Evolutionary conservation across 805 yeast species (phyloP).

Genomic region (Wickerhamomyces pijperi): DNA sequence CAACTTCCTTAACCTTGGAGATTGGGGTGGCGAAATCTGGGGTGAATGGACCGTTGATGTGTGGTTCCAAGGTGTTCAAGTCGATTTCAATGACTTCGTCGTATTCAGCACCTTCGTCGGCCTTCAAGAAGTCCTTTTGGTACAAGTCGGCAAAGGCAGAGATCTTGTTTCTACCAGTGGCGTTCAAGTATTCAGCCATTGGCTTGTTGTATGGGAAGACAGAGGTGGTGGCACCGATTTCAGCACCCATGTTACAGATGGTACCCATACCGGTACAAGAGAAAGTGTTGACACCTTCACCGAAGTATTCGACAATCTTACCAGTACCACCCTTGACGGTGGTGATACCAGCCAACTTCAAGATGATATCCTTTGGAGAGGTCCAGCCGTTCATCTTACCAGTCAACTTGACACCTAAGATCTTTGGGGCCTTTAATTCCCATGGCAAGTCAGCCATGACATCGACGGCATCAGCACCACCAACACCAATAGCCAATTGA

Average conservation of each 20-base stretch:
- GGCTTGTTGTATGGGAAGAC: slow-evolving; percentile 93
- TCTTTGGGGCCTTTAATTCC: slow-evolving; percentile 97
- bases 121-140: slow-evolving; percentile 55
- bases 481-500: slow-evolving; percentile 96
- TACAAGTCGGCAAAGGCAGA: slow-evolving; percentile 71
- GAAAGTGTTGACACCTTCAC: slow-evolving; percentile 86
- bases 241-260: slow-evolving; percentile 99
- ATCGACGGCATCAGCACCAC: slow-evolving; percentile 99
- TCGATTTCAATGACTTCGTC: slow-evolving; percentile 90
- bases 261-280: slow-evolving; percentile 99
- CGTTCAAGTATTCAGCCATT: slow-evolving; percentile 75
- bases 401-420: slow-evolving; percentile 88
- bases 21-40: slow-evolving; percentile 96
- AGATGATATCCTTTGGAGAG: slow-evolving; percentile 92
- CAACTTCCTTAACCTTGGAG: slow-evolving; percentile 75
- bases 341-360: slow-evolving; percentile 84
- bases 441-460: slow-evolving; percentile 90
- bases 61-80: slow-evolving; percentile 84
- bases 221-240: slow-evolving; percentile 96
- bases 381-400: slow-evolving; percentile 93
- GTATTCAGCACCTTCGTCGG: slow-evolving; percentile 89
- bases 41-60: slow-evolving; percentile 95
- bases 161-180: slow-evolving; percentile 78
- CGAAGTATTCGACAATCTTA: slow-evolving; percentile 89
- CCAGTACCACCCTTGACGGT: slow-evolving; percentile 99